Base-by-base conservation (phyloP, 495 filamentous ascomycete species). In the Daldinia decipiens region DNA sequence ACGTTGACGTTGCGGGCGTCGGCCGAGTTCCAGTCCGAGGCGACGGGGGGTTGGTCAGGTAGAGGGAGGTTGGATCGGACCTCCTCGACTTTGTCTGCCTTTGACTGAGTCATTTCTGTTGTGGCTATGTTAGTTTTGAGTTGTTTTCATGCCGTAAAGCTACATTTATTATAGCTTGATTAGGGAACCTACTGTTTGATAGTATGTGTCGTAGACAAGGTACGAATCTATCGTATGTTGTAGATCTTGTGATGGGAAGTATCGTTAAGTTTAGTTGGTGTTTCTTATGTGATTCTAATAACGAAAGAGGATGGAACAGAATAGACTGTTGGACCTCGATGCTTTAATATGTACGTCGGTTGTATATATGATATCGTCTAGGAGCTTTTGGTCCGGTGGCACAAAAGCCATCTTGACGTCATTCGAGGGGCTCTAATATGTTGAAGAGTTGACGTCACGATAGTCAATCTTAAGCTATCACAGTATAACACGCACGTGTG, bases 11-110 rank as follows among this genome's bases (percentile, higher is more conserved):
- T 90, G 62, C 87, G 82, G 47, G 83, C 82, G 63, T 94, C 92
- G 58, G 84, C 81, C 6, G 90, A 91, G 75, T 93, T 88, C 87
- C 87, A 94, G 71, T 83, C 92, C n/a, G 90, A 90, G 19, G 87
- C 78, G 13, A 81, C 79, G 0, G 92, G 92, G 4, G 92, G 92
- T 39, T 94, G 80, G 1, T 95, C 90, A 12, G 93, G 93, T 51
- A 95, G 85, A 32, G 91, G 92, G 21, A 96, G 87, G 79, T 93
- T 92, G 73, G 88, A 77, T 78, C 88, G 82, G 74, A 80, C 82
- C 74, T 90, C 78, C 19, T 89, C 88, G 70, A 93, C 90, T 79
- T 89, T 81, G 50, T 87, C 79, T 59, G 80, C 72, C 77, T 93
- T 93, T 82, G 78, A 81, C 65, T 82, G 65, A 26, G 77, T 19